phyloP scores from a whole-genome alignment of 805 yeast genomes.

The Hanseniaspora pseudoguilliermondii region DNA sequence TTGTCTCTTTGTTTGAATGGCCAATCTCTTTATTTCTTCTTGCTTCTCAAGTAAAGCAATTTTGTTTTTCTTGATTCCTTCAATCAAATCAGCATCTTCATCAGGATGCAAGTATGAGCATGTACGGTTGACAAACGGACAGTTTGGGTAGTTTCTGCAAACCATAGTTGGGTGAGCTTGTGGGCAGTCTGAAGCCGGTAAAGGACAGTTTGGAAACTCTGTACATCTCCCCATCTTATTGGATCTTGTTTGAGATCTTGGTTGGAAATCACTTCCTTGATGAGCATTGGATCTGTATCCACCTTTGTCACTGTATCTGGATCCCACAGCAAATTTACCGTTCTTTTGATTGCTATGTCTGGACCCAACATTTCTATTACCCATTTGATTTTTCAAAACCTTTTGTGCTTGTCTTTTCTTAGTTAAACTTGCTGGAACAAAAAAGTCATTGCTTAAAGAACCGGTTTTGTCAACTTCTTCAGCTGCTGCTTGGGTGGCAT shows the following conservation, averaged over 20 bases:
- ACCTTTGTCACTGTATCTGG: constrained; percentile 18
- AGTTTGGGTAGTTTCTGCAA: constrained; percentile 64
- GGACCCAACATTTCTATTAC: constrained; percentile 15
- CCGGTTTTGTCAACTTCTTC: constrained; percentile 12
- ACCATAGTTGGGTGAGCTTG: constrained; percentile 69
- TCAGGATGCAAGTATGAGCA: constrained; percentile 76
- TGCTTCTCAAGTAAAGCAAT: constrained; percentile 37
- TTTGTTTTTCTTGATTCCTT: constrained; percentile 52
- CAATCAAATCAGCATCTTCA: constrained; percentile 64
- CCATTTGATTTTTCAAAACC: constrained; percentile 9
- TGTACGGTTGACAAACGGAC: constrained; percentile 68
- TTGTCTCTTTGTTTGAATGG: constrained; percentile 26
- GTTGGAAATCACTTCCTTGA: constrained; percentile 21
- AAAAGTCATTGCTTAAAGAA: background rate
- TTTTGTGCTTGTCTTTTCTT: constrained; percentile 16
- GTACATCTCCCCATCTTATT: constrained; percentile 50
- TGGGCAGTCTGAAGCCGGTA: constrained; percentile 46
- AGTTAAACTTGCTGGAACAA: background rate
- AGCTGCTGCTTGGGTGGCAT: constrained; percentile 13
- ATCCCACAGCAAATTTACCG: constrained; percentile 19
- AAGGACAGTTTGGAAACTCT: constrained; percentile 57
- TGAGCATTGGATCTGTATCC: constrained; percentile 22
- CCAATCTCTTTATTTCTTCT: constrained; percentile 26
- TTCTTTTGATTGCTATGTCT: constrained; percentile 18
- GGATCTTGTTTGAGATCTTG: background rate